These are phyloP conservation scores for Isatis lusitanica DNA, from an alignment of 441 rosid genomes.

Conservation along the genomic window DNA sequence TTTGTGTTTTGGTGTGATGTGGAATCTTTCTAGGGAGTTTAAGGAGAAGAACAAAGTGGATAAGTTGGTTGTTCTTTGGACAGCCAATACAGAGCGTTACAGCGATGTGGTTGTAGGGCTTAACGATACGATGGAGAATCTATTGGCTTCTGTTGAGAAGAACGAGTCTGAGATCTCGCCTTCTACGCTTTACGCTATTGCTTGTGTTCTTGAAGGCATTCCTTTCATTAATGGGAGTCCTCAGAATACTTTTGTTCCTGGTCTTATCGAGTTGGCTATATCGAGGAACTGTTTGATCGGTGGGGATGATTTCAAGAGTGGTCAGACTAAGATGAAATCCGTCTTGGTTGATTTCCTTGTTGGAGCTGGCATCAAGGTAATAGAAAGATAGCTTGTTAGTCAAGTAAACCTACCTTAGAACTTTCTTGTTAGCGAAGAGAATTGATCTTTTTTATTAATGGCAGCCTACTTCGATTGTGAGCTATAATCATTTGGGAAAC, in stretches of 20 bases:
- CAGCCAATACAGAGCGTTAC: conserved; percentile 97
- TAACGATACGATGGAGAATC: conserved; percentile 79
- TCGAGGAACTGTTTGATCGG: conserved; percentile 82
- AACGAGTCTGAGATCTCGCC: conserved; percentile 91
- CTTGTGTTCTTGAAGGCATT: conserved; percentile 78
- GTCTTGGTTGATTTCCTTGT: conserved; percentile 94
- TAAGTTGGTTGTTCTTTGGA: conserved; percentile 86
- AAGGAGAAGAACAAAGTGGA: conserved; percentile 84
- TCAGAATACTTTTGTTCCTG: conserved; percentile 95
- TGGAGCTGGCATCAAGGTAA: conserved; percentile 97
- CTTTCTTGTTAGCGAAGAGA: background rate
- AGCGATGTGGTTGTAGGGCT: conserved; percentile 79
- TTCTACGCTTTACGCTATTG: conserved; percentile 79
- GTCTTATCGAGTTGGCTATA: conserved; percentile 88
- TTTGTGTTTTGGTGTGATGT: conserved; percentile 12
- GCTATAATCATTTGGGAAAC: conserved; percentile 97
- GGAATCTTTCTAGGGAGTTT: conserved; percentile 59
- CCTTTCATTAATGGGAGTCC: conserved; percentile 99
- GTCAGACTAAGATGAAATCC: conserved; percentile 98
- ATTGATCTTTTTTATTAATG: background rate
- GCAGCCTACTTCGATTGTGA: conserved; percentile 95
- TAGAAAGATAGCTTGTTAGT: background rate
- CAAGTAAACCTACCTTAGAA: background rate
- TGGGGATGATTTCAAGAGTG: conserved; percentile 98
- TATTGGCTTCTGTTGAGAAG: conserved; percentile 71